Conservation (phyloP, 495 filamentous ascomycete genomes). For the Amorphotheca resinae region DNA sequence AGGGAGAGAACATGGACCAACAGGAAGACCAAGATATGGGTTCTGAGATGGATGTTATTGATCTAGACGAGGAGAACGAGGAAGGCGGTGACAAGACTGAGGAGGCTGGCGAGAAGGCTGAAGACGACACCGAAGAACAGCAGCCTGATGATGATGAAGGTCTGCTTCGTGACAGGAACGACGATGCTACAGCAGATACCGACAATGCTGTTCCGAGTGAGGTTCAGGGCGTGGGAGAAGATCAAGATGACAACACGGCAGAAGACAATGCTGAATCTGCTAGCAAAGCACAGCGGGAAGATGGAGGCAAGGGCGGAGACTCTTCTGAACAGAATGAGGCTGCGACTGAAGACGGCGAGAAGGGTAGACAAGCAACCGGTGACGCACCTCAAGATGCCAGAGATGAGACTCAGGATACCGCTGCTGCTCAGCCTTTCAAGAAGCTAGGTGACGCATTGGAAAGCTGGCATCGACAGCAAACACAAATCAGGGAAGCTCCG, state of each 20-base stretch:
- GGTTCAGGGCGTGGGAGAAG: conserved; percentile 37
- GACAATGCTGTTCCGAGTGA: conserved; percentile 60
- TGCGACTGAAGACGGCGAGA: conserved; percentile 34
- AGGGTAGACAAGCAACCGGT: conserved; percentile 31
- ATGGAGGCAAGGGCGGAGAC: conserved; percentile 35
- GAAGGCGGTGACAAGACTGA: conserved; percentile 19
- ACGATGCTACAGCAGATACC: conserved; percentile 40
- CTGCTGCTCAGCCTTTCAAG: conserved; percentile 60
- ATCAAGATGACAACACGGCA: conserved; percentile 41
- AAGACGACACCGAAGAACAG: conserved; percentile 29
- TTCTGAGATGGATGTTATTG: conserved; percentile 22
- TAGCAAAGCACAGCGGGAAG: conserved; percentile 34
- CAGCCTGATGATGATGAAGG: conserved; percentile 36
- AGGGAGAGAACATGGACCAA: conserved; percentile 23
- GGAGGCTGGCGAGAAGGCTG: conserved; percentile 24
- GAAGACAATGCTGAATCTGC: conserved; percentile 30
- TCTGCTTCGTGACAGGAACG: conserved; percentile 25
- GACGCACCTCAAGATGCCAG: conserved; percentile 40
- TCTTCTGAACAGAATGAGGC: conserved; percentile 36
- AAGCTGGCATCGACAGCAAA: conserved; percentile 75
- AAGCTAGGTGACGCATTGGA: conserved; percentile 91
- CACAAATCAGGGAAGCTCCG: conserved; percentile 59
- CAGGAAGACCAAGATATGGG: conserved; percentile 27
- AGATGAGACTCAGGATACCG: conserved; percentile 30
- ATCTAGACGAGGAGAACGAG: conserved; percentile 21